Evolutionary conservation across 192 early-diverging fungal species (phyloP).

Genomic region (Jimgerdemannia lactiflua): DNA sequence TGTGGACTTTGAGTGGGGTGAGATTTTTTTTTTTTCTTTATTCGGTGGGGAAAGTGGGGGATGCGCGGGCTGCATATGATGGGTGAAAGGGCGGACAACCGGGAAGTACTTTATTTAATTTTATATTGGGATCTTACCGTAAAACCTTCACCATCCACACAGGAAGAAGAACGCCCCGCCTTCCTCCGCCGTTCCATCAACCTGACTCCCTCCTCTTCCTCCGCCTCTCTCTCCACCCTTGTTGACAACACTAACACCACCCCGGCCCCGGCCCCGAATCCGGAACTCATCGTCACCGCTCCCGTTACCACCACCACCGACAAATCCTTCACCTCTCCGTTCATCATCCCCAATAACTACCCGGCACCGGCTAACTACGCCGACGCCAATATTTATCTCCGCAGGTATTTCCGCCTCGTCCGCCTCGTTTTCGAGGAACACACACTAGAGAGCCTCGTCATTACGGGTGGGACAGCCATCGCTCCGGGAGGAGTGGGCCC

Average conservation of each 20-base stretch:
- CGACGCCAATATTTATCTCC: slow-evolving; percentile 57
- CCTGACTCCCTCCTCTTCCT: not conserved
- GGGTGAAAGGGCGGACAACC: too few species aligned
- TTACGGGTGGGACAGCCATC: not conserved
- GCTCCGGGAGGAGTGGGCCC: not conserved
- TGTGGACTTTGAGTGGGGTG: slow-evolving; percentile 55
- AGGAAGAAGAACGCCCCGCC: slow-evolving; percentile 67
- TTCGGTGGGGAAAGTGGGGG: too few species aligned
- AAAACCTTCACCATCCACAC: slow-evolving; percentile 12
- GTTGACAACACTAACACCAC: not conserved
- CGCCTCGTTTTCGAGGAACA: slow-evolving; percentile 59
- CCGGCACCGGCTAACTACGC: slow-evolving; percentile 20
- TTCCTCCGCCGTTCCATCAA: slow-evolving; percentile 45
- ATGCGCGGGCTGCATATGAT: too few species aligned
- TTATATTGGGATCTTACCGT: slow-evolving; percentile 2
- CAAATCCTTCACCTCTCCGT: not conserved
- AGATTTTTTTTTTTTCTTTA: too few species aligned
- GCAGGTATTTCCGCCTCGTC: slow-evolving; percentile 66
- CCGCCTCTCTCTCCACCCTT: not conserved
- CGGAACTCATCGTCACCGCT: not conserved
- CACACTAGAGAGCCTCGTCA: slow-evolving; percentile 25
- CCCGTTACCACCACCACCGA: not conserved
- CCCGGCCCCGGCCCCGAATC: not conserved
- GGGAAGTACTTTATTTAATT: not conserved
- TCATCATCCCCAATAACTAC: not conserved